A percentile compares a stretch with the other conserved stretches of the same genome.
Evolutionary conservation across 75 land plant species (phyloP).

Genomic region (Larix kaempferi): DNA sequence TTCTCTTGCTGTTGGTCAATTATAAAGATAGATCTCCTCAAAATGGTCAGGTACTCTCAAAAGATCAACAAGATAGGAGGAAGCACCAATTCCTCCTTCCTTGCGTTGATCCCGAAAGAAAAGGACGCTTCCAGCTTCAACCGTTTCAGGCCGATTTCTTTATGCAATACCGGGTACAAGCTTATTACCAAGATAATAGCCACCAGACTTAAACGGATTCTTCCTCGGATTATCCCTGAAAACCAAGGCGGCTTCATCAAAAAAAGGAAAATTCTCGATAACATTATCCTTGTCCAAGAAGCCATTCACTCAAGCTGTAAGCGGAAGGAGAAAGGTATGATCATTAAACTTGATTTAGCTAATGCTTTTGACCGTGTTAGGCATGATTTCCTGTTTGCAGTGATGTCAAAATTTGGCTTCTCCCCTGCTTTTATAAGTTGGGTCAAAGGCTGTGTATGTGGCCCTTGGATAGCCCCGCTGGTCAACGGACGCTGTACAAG

Average conservation of each 20-base stretch:
- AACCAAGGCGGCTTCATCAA: background rate
- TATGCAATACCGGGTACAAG: background rate
- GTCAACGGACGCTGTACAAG: background rate
- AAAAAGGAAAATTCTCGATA: background rate
- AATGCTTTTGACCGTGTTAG: background rate
- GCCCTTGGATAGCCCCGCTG: background rate
- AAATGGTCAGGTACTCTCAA: background rate
- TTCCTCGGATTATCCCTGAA: background rate
- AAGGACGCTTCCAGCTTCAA: background rate
- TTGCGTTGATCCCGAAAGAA: background rate
- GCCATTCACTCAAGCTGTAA: background rate
- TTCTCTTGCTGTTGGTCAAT: background rate
- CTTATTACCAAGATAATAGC: background rate
- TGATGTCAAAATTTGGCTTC: background rate
- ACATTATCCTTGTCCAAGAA: background rate
- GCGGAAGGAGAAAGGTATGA: background rate
- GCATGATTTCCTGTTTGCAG: background rate
- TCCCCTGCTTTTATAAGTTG: background rate
- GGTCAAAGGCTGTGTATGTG: background rate
- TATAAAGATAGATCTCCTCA: background rate
- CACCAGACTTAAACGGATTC: background rate
- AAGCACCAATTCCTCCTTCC: background rate
- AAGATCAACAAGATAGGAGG: background rate
- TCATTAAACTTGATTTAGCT: background rate
- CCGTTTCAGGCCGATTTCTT: background rate